These are phyloP conservation scores for Rhododendron vialii DNA, from an alignment of 148 eudicot species.

Conservation along the genomic window DNA sequence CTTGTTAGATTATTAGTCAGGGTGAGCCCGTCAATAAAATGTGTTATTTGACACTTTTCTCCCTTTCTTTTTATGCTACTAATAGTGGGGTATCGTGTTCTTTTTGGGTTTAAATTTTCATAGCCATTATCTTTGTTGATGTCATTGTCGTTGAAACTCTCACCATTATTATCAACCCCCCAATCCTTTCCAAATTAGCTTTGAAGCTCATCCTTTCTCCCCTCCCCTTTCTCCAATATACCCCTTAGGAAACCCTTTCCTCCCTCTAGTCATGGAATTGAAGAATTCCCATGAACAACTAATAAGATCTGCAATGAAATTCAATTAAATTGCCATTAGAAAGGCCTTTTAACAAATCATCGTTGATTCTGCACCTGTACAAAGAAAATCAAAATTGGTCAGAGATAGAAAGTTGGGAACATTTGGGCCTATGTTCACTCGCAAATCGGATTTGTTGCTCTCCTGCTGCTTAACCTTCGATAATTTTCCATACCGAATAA, in stretches of 20 bases:
- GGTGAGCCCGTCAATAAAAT: background rate
- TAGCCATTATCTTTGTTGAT: background rate
- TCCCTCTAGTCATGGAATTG: background rate
- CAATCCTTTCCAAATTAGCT: background rate
- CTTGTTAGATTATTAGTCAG: background rate
- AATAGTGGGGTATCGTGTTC: background rate
- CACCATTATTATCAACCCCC: background rate
- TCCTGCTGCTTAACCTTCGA: background rate
- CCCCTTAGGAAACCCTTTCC: background rate
- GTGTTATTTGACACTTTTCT: background rate
- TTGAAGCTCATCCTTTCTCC: background rate
- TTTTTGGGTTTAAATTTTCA: background rate
- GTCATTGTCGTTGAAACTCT: background rate
- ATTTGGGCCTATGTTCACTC: background rate
- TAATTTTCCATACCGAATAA: background rate
- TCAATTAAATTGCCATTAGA: background rate
- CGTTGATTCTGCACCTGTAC: background rate
- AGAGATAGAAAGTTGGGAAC: background rate
- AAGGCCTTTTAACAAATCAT: background rate
- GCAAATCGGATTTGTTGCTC: background rate
- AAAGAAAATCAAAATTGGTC: background rate
- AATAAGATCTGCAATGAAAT: background rate
- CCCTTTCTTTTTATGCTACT: background rate
- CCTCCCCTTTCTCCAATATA: background rate
- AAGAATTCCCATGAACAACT: background rate